Base-by-base conservation (phyloP, 1,139 yeast genomes). In the Yarrowia galli region DNA sequence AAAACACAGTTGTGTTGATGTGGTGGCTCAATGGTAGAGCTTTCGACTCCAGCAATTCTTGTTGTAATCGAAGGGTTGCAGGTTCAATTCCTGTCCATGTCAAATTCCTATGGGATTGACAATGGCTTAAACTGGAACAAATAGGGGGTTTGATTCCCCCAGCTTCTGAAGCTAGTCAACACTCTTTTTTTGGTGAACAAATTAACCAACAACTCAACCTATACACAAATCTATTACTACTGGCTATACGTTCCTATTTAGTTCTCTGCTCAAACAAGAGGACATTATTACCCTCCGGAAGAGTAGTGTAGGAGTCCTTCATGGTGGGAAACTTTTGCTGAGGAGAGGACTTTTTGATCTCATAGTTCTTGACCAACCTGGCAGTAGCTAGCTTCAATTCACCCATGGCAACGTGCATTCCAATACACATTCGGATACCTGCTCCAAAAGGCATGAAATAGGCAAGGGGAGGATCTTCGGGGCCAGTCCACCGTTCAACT, bases 21-120 rank as follows among this genome's bases (percentile, higher is more conserved):
- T 91, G 89, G 89, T 88, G 91, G 92, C 92, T 88, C 92, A 88
- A 87, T 87, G 92, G 92, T 87, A 88, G 92, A 88, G 92, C 91
- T 87, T 88, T 87, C 88, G 92, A 87, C 88, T 88, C 92, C 92
- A 88, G 84, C 61, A 35, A 16, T n/a, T 22, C 61, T 38, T 40
- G 61, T 54, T 54, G 61, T 54, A 54, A 84, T 85, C 88, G 85
- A 85, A 85, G 84, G 89, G 88, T 83, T 85, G 88, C 88, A 85
- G 88, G 89, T 85, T 85, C 89, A 82, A 85, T 84, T 85, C 89
- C 88, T 85, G 88, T 85, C 87, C 86, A 87, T 54, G 61, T 54
- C 61, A 54, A 38, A 38, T 36, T 53, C 56, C 45, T 16, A 16
- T 25, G 36, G 46, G 46, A 54, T 40, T 54, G 61, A 54, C 61